Evolutionary conservation across 2,329 filamentous ascomycete genomes (phyloP).

Genomic region (Aureobasidium sp.): DNA sequence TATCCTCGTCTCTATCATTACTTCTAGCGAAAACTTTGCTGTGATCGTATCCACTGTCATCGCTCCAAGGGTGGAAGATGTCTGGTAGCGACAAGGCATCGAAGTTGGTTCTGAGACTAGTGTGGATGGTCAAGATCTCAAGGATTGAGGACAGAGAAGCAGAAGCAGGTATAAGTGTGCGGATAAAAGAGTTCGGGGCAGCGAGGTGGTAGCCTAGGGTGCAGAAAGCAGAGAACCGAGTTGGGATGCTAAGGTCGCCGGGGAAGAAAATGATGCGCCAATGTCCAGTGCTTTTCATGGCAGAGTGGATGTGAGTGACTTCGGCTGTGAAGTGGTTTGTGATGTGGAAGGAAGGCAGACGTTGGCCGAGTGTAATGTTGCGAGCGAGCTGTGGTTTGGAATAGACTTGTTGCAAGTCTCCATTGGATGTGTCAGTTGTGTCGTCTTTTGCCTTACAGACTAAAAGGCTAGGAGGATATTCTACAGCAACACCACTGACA

Average conservation of each 20-base stretch:
- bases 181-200: background rate
- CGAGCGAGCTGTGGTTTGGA: background rate
- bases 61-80: background rate
- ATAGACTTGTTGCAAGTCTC: background rate
- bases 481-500: background rate
- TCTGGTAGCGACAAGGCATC: background rate
- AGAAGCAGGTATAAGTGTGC: background rate
- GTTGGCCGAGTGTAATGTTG: background rate
- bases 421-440: background rate
- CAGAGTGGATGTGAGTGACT: background rate
- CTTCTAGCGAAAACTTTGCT: background rate
- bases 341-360: background rate
- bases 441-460: background rate
- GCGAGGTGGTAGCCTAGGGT: background rate
- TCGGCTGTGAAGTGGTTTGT: slow-evolving; percentile 10
- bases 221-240: background rate
- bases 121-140: background rate
- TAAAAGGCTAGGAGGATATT: background rate
- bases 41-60: background rate
- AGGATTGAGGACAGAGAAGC: background rate
- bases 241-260: background rate
- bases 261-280: background rate
- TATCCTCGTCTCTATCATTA: background rate
- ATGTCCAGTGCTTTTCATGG: background rate
- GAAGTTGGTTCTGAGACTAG: background rate